Conservation (phyloP, 495 filamentous ascomycete genomes). For the Umbilicaria muhlenbergii region DNA sequence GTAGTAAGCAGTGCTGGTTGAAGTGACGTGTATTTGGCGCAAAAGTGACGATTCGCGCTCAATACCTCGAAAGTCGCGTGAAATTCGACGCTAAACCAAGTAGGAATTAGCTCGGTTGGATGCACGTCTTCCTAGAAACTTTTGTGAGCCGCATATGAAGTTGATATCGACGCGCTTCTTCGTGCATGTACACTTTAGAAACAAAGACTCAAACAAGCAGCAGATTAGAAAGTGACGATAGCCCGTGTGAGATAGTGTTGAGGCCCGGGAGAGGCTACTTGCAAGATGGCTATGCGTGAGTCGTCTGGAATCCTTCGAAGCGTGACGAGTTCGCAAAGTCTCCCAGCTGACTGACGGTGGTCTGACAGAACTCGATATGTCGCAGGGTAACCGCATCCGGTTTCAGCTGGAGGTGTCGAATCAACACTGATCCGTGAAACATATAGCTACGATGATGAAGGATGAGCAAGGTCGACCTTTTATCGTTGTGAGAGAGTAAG, state of each 20-base stretch:
- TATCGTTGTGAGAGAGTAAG: conserved; percentile 96
- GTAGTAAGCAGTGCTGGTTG: too few relatives aligned
- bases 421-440: conserved; percentile 16
- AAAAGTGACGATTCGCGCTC: too few relatives aligned
- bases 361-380: conserved; percentile 53
- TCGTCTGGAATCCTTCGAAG: conserved; percentile 15
- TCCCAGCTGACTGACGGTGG: conserved; percentile 15
- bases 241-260: too few relatives aligned
- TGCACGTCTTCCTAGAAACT: conserved; percentile 1
- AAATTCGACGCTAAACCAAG: too few relatives aligned
- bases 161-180: conserved; percentile 13
- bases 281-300: conserved; percentile 52
- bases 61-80: too few relatives aligned
- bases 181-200: conserved; percentile 8
- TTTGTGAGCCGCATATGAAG: conserved; percentile 14
- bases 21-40: too few relatives aligned
- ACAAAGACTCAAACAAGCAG: conserved; percentile 18
- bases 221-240: conserved; percentile 9
- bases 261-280: neutral
- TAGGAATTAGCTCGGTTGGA: neutral
- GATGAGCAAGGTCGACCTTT: conserved; percentile 96
- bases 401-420: neutral
- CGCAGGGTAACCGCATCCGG: conserved; percentile 37
- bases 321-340: conserved; percentile 18
- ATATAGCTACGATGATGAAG: conserved; percentile 55